Base-by-base conservation (phyloP, 2,329 filamentous ascomycete species). In the Ophiostoma pallidulum region DNA sequence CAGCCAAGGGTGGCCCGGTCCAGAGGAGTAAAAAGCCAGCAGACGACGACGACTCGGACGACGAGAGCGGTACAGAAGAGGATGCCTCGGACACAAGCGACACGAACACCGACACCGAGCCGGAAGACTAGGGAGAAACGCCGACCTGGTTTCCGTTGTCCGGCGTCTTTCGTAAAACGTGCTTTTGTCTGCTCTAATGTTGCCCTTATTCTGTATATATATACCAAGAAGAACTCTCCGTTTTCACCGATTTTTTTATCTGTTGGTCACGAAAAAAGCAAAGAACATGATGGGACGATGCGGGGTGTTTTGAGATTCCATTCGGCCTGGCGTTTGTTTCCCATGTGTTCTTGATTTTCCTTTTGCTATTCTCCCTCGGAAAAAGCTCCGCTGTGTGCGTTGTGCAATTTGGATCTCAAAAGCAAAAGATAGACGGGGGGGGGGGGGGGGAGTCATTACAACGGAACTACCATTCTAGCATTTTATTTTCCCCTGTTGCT, bases 21-120 rank as follows among this genome's bases (percentile, higher is more conserved):
- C 61, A 68, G 26, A 60, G 69, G 33, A 66, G 70, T 38, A 72
- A 72, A 62, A 75, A 71, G 61, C 70, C 12, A 42, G 66, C 57
- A 62, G 66, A 60, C 22, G 65, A 69, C 40, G 77, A 77, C 2
- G 70, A 73, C 5, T 79, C 84, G 40, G 82, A 86, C 45, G 88
- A 90, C 19, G 88, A 94, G 69, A 94, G 87, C 53, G 84, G 86
- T 54, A 88, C 83, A 14, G 87, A 94, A 51, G 82, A 83, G 51
- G 81, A 84, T 58, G 77, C 72, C 12, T 73, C 75, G 26, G 77
- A 81, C 62, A 81, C 79, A 31, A 83, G 79, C 58, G 80, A 75
- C 53, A 85, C 81, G 13, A 80, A 85, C 59, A 82, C 78, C 12
- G 78, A 82, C 56, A 84, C 80, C 2, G 80, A 84, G 59, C 73